Evolutionary conservation across 441 rosid genomes (phyloP).

Genomic region (Omphalea diandra): DNA sequence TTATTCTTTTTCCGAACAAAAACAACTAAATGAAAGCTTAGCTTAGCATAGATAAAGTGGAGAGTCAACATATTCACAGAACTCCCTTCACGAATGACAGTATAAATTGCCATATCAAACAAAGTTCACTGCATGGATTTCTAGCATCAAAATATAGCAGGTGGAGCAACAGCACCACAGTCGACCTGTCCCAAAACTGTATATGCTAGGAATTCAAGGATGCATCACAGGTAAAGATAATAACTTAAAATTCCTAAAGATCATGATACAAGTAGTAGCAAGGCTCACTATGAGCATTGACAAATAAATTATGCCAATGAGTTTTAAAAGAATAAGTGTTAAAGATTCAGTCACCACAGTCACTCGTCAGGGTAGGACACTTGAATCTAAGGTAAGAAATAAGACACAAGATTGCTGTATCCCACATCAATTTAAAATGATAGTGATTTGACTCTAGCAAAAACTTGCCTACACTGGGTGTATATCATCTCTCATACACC

Average conservation of each 20-base stretch:
- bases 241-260: conserved; percentile 5
- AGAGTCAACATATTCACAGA: too few species aligned
- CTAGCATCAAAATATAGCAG: background rate
- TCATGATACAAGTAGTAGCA: background rate
- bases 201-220: background rate
- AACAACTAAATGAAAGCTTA: background rate
- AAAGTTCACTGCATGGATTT: background rate
- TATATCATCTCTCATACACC: too few species aligned
- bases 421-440: background rate
- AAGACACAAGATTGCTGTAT: background rate
- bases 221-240: background rate
- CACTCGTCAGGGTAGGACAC: background rate
- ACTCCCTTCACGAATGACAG: too few species aligned
- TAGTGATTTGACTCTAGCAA: background rate
- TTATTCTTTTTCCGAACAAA: too few species aligned
- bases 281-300: background rate
- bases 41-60: too few species aligned
- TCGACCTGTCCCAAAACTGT: background rate
- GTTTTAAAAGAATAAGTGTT: background rate
- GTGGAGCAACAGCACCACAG: background rate
- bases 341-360: background rate
- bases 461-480: too few species aligned
- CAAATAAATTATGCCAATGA: background rate
- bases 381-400: background rate
- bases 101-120: background rate